These are phyloP conservation scores for Penicilliopsis zonata DNA, from an alignment of 495 filamentous ascomycete species.

Conservation along the genomic window DNA sequence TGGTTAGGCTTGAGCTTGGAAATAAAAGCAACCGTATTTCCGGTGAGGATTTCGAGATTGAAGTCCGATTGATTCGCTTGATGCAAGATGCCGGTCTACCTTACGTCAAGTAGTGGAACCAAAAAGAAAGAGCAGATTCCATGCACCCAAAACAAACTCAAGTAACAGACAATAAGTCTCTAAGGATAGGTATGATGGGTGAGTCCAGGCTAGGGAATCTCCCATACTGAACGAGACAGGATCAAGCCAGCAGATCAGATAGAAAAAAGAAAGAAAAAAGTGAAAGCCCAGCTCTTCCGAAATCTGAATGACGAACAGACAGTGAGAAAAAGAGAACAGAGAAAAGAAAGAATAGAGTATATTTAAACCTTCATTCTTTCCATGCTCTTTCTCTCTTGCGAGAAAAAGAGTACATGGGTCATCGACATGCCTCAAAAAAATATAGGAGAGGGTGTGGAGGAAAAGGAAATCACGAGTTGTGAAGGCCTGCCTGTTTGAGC, in stretches of 20 bases:
- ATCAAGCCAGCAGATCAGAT: slow-evolving; percentile 13
- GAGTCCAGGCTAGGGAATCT: no score
- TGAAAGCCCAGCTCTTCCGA: slow-evolving; percentile 1
- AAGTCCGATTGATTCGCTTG: no score
- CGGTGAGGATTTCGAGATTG: no score
- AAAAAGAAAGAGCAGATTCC: no score
- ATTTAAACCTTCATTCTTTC: neutral
- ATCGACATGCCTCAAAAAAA: slow-evolving; percentile 3
- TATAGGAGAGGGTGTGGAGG: slow-evolving; percentile 2
- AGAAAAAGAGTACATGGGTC: neutral
- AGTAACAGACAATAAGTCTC: no score
- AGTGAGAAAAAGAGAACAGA: neutral
- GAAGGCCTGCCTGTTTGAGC: slow-evolving; percentile 10
- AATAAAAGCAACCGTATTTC: no score
- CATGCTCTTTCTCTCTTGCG: neutral
- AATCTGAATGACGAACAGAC: slow-evolving; percentile 1
- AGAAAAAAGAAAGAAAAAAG: slow-evolving; percentile 9
- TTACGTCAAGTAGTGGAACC: no score
- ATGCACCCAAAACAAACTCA: no score
- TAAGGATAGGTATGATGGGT: no score
- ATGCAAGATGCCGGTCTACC: no score
- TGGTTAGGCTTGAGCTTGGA: no score
- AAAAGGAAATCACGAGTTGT: slow-evolving; percentile 1
- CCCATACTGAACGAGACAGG: no score
- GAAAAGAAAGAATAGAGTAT: neutral